phyloP scores from a whole-genome alignment of 1,284 basidiomycete genomes.

The Puccinia novopanici region DNA sequence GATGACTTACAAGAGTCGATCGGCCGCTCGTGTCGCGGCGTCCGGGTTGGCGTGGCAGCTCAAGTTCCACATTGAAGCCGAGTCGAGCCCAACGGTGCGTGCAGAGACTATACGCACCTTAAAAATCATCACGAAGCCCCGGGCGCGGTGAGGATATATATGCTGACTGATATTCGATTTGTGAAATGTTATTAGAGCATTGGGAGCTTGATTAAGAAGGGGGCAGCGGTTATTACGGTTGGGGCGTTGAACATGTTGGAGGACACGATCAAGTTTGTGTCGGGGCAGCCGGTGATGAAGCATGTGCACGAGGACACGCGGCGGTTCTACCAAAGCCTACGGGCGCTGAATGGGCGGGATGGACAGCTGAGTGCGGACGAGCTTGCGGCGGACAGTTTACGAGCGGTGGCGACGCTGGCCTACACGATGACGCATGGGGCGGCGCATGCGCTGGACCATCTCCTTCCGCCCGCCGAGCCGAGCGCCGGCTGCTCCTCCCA shows the following conservation, averaged over 20 bases:
- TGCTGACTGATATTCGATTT: background rate
- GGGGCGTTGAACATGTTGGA: slow-evolving; percentile 46
- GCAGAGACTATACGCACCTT: background rate
- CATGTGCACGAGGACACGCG: slow-evolving; percentile 33
- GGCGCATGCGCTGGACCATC: slow-evolving; percentile 44
- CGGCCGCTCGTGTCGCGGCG: slow-evolving; percentile 42
- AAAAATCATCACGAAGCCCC: no score
- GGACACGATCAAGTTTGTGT: slow-evolving; percentile 45
- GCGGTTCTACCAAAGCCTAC: slow-evolving; percentile 21
- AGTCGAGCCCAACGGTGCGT: slow-evolving; percentile 19
- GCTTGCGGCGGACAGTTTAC: slow-evolving; percentile 45
- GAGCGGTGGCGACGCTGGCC: slow-evolving; percentile 43
- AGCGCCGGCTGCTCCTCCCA: background rate
- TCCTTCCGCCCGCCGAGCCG: slow-evolving; percentile 11
- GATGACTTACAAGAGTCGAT: slow-evolving; percentile 39
- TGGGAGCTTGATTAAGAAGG: slow-evolving; percentile 21
- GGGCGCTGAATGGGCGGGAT: background rate
- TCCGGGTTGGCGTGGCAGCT: slow-evolving; percentile 48
- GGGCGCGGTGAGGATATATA: background rate
- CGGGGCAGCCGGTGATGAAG: slow-evolving; percentile 22
- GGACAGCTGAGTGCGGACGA: slow-evolving; percentile 20
- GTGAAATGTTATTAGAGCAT: slow-evolving; percentile 1
- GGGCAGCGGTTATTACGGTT: slow-evolving; percentile 33
- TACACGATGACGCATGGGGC: slow-evolving; percentile 43
- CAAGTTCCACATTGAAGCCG: slow-evolving; percentile 41